Evolutionary conservation across 1,284 basidiomycete species (phyloP).

Genomic region (Boletus smithii): DNA sequence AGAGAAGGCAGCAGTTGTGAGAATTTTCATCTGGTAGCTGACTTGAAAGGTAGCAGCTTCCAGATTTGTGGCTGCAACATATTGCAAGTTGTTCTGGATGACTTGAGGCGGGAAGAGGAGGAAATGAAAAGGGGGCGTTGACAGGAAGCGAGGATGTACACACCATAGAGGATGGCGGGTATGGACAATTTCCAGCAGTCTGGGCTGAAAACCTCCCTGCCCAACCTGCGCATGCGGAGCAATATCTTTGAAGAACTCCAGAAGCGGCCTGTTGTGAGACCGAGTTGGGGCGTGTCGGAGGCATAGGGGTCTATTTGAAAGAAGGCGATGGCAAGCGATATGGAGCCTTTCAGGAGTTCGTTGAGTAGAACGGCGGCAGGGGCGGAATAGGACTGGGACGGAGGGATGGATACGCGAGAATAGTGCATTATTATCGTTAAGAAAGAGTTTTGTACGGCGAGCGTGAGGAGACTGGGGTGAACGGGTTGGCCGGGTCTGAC

Average conservation of each 20-base stretch:
- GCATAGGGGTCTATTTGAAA: conserved; percentile 39
- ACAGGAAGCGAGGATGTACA: conserved; percentile 5
- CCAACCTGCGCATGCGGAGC: conserved; percentile 42
- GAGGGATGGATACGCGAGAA: conserved; percentile 80
- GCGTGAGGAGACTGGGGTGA: conserved; percentile 69
- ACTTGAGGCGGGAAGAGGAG: conserved; percentile 44
- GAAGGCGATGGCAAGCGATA: conserved; percentile 68
- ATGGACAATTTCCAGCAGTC: conserved; percentile 83
- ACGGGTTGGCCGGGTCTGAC: conserved; percentile 1
- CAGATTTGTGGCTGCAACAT: conserved; percentile 89
- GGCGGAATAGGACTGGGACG: conserved; percentile 80
- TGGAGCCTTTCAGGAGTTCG: conserved; percentile 87
- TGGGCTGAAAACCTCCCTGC: conserved; percentile 53
- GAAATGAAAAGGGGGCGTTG: not conserved
- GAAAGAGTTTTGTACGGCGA: conserved; percentile 91
- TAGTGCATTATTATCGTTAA: conserved; percentile 94
- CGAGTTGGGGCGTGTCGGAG: conserved; percentile 30
- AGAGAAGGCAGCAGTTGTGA: conserved; percentile 94
- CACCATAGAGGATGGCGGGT: conserved; percentile 73
- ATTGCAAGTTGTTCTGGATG: conserved; percentile 95
- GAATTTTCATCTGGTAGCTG: conserved; percentile 96
- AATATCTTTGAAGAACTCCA: conserved; percentile 38
- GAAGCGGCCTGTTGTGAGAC: conserved; percentile 25
- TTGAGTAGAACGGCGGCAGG: conserved; percentile 90
- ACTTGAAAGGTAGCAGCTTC: conserved; percentile 95